These are phyloP conservation scores for Lachnellula occidentalis DNA, from an alignment of 2,329 filamentous ascomycete species.

Conservation along the genomic window DNA sequence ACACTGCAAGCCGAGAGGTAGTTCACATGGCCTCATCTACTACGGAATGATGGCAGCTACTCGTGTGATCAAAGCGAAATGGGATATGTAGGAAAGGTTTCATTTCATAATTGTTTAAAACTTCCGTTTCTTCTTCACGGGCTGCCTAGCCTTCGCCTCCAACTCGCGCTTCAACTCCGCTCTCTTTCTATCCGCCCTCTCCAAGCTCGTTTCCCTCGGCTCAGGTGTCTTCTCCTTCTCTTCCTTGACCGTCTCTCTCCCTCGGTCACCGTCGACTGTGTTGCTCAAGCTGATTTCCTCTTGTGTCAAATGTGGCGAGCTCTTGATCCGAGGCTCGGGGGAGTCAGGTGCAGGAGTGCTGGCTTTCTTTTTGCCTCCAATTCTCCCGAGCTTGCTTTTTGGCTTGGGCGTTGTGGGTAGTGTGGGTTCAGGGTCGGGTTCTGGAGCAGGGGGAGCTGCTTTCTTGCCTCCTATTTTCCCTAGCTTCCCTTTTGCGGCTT, in stretches of 20 bases:
- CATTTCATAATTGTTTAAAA: constrained; percentile 20
- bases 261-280: constrained; percentile 8
- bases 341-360: neutral
- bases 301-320: neutral
- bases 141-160: constrained; percentile 28
- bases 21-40: too few relatives aligned
- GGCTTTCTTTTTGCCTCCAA: constrained; percentile 13
- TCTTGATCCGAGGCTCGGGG: neutral
- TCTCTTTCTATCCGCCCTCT: constrained; percentile 29
- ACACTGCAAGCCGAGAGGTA: too few relatives aligned
- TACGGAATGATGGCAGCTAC: neutral
- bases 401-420: neutral
- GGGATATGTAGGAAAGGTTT: neutral
- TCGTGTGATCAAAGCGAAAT: neutral
- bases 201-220: constrained; percentile 26
- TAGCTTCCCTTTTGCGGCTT: constrained; percentile 6
- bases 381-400: constrained; percentile 23
- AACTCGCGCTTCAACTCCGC: constrained; percentile 26
- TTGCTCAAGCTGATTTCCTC: neutral
- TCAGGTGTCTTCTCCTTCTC: constrained; percentile 14
- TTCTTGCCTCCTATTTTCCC: constrained; percentile 10
- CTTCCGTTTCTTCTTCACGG: constrained; percentile 31
- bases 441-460: neutral
- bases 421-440: neutral
- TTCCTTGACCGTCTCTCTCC: constrained; percentile 6